Evolutionary conservation across 805 yeast species (phyloP).

Genomic region (Middelhovenomyces tepae): DNA sequence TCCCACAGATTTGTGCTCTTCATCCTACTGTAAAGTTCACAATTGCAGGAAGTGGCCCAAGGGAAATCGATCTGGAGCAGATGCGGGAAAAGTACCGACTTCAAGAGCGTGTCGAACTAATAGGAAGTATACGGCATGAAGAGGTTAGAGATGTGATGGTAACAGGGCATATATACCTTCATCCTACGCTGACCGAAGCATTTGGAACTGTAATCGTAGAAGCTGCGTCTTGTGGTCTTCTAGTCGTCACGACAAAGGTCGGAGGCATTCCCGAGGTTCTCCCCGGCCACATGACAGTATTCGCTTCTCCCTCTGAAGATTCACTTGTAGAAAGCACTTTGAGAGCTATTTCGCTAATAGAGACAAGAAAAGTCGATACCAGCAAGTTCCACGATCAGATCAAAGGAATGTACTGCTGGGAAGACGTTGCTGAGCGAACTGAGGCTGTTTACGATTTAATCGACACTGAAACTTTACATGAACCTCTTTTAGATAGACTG

Average conservation of each 20-base stretch:
- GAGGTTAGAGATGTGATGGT: constrained; percentile 89
- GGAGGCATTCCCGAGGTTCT: constrained; percentile 98
- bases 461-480: constrained; percentile 33
- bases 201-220: constrained; percentile 96
- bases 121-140: constrained; percentile 88
- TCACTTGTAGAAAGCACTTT: constrained; percentile 65
- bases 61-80: constrained; percentile 86
- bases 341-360: constrained; percentile 56
- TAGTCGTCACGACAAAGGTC: constrained; percentile 89
- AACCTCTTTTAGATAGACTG: constrained; percentile 50
- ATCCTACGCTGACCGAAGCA: constrained; percentile 92
- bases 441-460: constrained; percentile 61
- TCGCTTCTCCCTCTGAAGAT: constrained; percentile 81
- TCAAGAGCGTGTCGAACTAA: constrained; percentile 77
- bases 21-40: constrained; percentile 63
- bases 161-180: constrained; percentile 85
- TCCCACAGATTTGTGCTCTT: constrained; percentile 68
- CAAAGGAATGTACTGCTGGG: constrained; percentile 83
- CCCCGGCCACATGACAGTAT: constrained; percentile 87
- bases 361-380: constrained; percentile 56
- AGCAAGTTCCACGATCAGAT: constrained; percentile 70
- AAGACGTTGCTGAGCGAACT: constrained; percentile 76
- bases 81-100: constrained; percentile 81
- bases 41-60: constrained; percentile 97
- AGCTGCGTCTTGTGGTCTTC: constrained; percentile 92